phyloP scores from a whole-genome alignment of 2,329 filamentous ascomycete species.

The Cytospora mali region DNA sequence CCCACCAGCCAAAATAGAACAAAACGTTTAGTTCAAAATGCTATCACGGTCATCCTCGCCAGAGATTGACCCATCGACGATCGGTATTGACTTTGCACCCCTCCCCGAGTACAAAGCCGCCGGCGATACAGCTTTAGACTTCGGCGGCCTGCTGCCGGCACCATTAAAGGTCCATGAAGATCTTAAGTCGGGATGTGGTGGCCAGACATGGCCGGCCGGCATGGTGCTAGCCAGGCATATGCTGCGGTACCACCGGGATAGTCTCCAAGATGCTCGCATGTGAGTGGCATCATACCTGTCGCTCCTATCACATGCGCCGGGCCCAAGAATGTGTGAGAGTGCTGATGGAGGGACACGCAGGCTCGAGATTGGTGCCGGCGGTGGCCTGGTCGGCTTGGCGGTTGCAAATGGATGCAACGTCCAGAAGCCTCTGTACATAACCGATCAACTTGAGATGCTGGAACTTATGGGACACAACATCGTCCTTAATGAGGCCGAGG shows the following conservation, averaged over 20 bases:
- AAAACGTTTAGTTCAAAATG: conserved; percentile 8
- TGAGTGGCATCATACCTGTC: conserved; percentile 46
- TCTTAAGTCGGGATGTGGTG: conserved; percentile 84
- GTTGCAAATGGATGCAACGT: conserved; percentile 60
- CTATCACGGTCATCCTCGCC: conserved; percentile 15
- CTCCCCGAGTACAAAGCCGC: conserved; percentile 60
- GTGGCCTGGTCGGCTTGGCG: conserved; percentile 77
- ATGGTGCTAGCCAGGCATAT: conserved; percentile 87
- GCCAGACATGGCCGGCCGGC: conserved; percentile 92
- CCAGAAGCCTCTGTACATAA: conserved; percentile 69
- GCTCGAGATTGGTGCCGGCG: conserved; percentile 89
- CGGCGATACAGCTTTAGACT: conserved; percentile 57
- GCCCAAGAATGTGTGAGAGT: not conserved
- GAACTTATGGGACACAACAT: conserved; percentile 87
- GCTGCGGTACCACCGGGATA: conserved; percentile 69
- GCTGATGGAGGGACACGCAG: conserved; percentile 46
- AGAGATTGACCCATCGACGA: conserved; percentile 51
- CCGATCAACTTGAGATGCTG: conserved; percentile 86
- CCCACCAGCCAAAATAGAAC: not conserved
- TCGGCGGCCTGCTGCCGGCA: conserved; percentile 72
- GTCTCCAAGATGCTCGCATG: conserved; percentile 71
- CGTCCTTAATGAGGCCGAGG: conserved; percentile 70
- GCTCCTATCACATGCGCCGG: not conserved
- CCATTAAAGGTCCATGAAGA: conserved; percentile 83
- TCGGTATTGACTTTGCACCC: conserved; percentile 61